These are phyloP conservation scores for Imleria badia DNA, from an alignment of 768 basidiomycete species.

Conservation along the genomic window DNA sequence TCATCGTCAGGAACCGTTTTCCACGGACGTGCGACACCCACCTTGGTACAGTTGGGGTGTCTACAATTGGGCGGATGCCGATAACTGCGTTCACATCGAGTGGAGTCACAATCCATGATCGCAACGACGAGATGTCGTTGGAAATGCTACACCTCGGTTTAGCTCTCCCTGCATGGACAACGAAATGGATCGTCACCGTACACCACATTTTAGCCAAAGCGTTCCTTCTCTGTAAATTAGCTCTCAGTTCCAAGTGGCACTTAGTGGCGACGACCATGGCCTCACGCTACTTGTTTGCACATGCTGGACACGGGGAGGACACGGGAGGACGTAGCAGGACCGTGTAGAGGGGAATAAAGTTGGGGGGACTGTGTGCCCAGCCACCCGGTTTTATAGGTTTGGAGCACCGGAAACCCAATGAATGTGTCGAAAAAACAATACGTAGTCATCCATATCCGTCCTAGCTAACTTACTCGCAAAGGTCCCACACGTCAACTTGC, in stretches of 20 bases:
- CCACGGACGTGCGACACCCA: slow-evolving; percentile 34
- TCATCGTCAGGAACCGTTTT: slow-evolving; percentile 11
- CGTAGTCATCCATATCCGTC: slow-evolving; percentile 27
- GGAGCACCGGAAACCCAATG: slow-evolving; percentile 22
- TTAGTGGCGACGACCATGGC: slow-evolving; percentile 15
- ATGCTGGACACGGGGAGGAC: slow-evolving; percentile 35
- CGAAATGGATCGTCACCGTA: slow-evolving; percentile 34
- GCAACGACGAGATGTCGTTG: slow-evolving; percentile 73
- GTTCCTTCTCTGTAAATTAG: slow-evolving; percentile 63
- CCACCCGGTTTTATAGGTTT: slow-evolving; percentile 31
- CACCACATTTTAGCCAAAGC: slow-evolving; percentile 69
- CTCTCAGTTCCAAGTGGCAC: neutral
- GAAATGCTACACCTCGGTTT: slow-evolving; percentile 55
- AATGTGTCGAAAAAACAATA: slow-evolving; percentile 27
- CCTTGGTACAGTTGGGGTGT: slow-evolving; percentile 54
- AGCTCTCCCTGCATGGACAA: slow-evolving; percentile 5
- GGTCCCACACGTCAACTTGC: slow-evolving; percentile 28
- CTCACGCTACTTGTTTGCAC: slow-evolving; percentile 79
- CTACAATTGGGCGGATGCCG: slow-evolving; percentile 59
- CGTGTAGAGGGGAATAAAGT: slow-evolving; percentile 10
- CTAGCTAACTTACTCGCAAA: slow-evolving; percentile 24
- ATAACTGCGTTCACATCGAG: slow-evolving; percentile 61
- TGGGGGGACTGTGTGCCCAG: slow-evolving; percentile 11
- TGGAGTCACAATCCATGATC: slow-evolving; percentile 72
- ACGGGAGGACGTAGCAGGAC: neutral